Evolutionary conservation across 2,329 filamentous ascomycete genomes (phyloP), one percentile per base, ranked within the genome.

Genomic region (Calonectria crousiana): DNA sequence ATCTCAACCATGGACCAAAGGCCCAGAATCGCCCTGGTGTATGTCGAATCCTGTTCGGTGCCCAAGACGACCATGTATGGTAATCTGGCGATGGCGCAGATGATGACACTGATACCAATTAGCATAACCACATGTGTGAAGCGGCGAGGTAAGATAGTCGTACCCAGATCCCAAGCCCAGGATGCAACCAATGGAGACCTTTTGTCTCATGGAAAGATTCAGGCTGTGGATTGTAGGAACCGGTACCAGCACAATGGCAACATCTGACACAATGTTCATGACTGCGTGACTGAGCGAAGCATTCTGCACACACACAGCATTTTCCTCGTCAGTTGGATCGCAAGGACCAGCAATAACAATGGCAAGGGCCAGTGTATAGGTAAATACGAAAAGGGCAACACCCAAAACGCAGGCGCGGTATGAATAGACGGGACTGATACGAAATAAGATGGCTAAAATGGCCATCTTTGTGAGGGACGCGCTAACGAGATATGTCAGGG

Each of bases 1-100:
- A 85, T 81, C 69, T 86, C 85, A n/a, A 83, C 77, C 51, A 85
- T 79, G 8, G 83, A 84, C 83, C 84, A 86, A 34, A 81, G 77
- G 38, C 78, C 78, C 41, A 77, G 73, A 4, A 77, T 62, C 36
- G 80, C 78, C 23, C 79, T 78, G 75, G 77, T 79, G 82, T 4
- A 81, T 82, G 2, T 74, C 75, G 52, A 20, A n/a, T 86, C 84
- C 20, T 76, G 75, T 47, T 80, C 83, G 14, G 79, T 83, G 10
- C 30, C 28, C 26, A 65, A 16, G 28, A 23, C 16, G 6, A 65
- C 34, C 0, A 65, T 41, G 9, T 65, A 65, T 2, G 60, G 60
- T 13, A 65, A 41, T 18, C 60, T 26, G 10, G 60, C 60, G 8
- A 65, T 65, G 26, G 60, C 38, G 41, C 60, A 65, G 20, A 65